Evolutionary conservation across 78 protist genomes (phyloP).

Genomic region (Anaeramoeba ignava): DNA sequence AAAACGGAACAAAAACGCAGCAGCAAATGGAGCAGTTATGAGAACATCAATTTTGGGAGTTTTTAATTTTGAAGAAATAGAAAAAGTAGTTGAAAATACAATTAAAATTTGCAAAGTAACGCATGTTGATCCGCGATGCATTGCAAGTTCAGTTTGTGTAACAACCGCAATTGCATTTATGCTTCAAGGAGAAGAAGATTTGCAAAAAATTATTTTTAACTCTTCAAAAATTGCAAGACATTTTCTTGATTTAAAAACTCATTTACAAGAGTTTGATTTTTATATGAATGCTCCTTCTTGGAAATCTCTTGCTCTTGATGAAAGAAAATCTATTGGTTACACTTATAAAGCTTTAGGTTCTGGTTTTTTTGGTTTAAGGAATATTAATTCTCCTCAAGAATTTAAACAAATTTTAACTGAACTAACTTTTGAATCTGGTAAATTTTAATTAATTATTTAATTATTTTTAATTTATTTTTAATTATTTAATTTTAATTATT

Average conservation of each 20-base stretch:
- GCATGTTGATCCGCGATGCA: background rate
- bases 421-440: slow-evolving; percentile 36
- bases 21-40: slow-evolving; percentile 52
- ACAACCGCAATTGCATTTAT: background rate
- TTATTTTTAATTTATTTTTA: no score
- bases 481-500: no score
- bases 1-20: slow-evolving; percentile 11
- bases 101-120: slow-evolving; percentile 22
- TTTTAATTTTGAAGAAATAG: slow-evolving; percentile 7
- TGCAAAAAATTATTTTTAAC: background rate
- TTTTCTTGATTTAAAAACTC: background rate
- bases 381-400: background rate
- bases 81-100: slow-evolving; percentile 22
- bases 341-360: slow-evolving; percentile 40
- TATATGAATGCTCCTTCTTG: background rate
- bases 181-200: background rate
- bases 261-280: background rate
- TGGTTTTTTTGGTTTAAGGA: slow-evolving; percentile 25
- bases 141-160: background rate
- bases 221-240: background rate
- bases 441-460: no score
- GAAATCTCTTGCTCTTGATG: slow-evolving; percentile 16
- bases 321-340: slow-evolving; percentile 28
- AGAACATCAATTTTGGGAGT: slow-evolving; percentile 37
- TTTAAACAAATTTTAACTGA: slow-evolving; percentile 25